These are phyloP conservation scores for Agrostemma githago DNA, from an alignment of 148 eudicot genomes.

Conservation along the genomic window DNA sequence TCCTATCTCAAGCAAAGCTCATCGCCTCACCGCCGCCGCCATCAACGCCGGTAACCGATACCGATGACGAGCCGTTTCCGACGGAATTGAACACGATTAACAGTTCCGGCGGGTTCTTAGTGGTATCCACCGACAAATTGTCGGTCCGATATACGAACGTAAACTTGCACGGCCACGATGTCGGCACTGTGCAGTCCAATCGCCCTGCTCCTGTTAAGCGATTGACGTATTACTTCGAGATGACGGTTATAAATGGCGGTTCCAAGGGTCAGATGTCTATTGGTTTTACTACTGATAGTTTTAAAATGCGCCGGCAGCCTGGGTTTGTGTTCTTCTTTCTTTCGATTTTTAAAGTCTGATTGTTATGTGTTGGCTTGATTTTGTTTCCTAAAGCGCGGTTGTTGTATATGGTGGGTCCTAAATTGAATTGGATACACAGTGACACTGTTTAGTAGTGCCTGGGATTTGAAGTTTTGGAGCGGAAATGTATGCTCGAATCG, in stretches of 20 bases:
- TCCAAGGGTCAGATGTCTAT: conserved; percentile 73
- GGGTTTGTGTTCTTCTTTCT: conserved; percentile 42
- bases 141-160: conserved; percentile 61
- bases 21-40: conserved; percentile 27
- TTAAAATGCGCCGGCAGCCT: conserved; percentile 78
- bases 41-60: conserved; percentile 13
- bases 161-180: conserved; percentile 78
- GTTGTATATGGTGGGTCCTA: not conserved
- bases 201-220: conserved; percentile 65
- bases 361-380: not conserved
- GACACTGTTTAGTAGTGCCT: too few relatives aligned
- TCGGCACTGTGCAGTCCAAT: conserved; percentile 79
- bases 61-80: conserved; percentile 38
- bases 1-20: conserved; percentile 47
- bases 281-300: conserved; percentile 66
- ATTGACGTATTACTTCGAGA: conserved; percentile 68
- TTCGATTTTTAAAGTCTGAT: not conserved
- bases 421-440: not conserved
- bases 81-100: conserved; percentile 72
- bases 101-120: conserved; percentile 68
- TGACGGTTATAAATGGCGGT: conserved; percentile 66
- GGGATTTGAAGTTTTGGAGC: too few relatives aligned
- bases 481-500: too few relatives aligned
- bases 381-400: not conserved
- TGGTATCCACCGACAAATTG: conserved; percentile 69